phyloP scores from a whole-genome alignment of 2,329 filamentous ascomycete species.

The Ampelomyces quisqualis region DNA sequence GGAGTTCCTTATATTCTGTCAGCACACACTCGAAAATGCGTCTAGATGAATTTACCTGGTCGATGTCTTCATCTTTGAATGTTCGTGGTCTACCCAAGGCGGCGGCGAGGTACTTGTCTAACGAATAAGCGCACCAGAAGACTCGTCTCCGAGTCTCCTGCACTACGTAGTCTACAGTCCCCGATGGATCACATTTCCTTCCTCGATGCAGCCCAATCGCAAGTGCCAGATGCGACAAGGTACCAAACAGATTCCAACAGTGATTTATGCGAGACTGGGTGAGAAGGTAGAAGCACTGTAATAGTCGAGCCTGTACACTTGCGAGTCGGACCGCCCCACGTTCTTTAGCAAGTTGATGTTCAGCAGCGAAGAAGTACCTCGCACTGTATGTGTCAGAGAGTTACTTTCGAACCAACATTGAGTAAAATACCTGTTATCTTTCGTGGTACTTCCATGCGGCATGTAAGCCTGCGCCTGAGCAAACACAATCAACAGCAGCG shows the following conservation, averaged over 20 bases:
- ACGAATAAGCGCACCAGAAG: slow-evolving; percentile 64
- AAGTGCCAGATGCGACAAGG: slow-evolving; percentile 55
- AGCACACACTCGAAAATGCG: slow-evolving; percentile 8
- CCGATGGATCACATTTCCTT: slow-evolving; percentile 34
- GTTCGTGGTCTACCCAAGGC: slow-evolving; percentile 62
- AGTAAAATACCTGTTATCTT: slow-evolving; percentile 27
- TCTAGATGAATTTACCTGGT: slow-evolving; percentile 52
- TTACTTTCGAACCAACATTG: not conserved
- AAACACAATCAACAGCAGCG: slow-evolving; percentile 56
- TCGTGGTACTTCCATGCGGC: slow-evolving; percentile 27
- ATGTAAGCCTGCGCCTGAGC: slow-evolving; percentile 54
- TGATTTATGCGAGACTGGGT: slow-evolving; percentile 62
- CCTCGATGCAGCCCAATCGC: slow-evolving; percentile 50
- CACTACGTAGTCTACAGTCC: slow-evolving; percentile 48
- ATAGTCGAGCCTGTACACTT: slow-evolving; percentile 58
- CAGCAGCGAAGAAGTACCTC: slow-evolving; percentile 47
- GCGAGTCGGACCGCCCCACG: slow-evolving; percentile 57
- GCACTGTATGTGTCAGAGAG: slow-evolving; percentile 29
- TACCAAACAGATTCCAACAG: slow-evolving; percentile 63
- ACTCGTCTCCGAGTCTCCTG: slow-evolving; percentile 58
- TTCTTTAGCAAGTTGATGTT: slow-evolving; percentile 52
- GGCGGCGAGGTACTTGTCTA: slow-evolving; percentile 65
- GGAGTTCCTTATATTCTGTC: slow-evolving; percentile 30
- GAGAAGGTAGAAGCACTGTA: slow-evolving; percentile 61
- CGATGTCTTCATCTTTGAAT: slow-evolving; percentile 64